Evolutionary conservation across 2,329 filamentous ascomycete genomes (phyloP).

Genomic region (Orbilia brochopaga): DNA sequence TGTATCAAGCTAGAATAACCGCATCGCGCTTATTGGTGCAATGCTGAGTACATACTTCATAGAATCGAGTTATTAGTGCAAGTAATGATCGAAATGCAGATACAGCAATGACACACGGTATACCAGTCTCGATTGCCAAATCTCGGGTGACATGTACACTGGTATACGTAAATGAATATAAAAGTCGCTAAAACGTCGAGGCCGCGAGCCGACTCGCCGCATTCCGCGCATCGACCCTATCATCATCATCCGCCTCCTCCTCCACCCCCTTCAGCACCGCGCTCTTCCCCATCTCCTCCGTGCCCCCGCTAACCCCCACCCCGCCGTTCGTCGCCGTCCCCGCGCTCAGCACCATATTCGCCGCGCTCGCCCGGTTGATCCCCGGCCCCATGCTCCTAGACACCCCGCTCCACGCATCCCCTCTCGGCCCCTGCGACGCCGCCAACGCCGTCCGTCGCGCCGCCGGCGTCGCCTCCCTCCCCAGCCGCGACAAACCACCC

Average conservation of each 20-base stretch:
- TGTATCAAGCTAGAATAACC: too few relatives aligned
- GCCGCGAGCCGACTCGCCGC: constrained; percentile 91
- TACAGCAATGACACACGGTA: too few relatives aligned
- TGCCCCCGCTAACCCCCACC: constrained; percentile 60
- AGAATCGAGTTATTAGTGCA: too few relatives aligned
- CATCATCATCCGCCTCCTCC: constrained; percentile 84
- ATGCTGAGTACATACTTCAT: too few relatives aligned
- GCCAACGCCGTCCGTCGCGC: constrained; percentile 76
- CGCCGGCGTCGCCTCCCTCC: constrained; percentile 82
- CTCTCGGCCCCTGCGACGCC: constrained; percentile 91
- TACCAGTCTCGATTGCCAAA: too few relatives aligned
- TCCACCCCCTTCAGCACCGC: constrained; percentile 63
- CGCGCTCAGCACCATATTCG: constrained; percentile 58
- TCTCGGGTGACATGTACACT: not conserved
- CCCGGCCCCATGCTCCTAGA: constrained; percentile 73
- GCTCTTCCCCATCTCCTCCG: constrained; percentile 56
- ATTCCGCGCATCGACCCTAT: constrained; percentile 92
- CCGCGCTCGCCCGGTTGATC: constrained; percentile 64
- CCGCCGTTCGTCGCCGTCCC: constrained; percentile 59
- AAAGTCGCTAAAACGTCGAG: constrained; percentile 82
- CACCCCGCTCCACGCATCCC: constrained; percentile 97
- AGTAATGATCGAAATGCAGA: too few relatives aligned
- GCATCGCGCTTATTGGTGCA: too few relatives aligned
- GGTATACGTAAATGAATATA: not conserved
- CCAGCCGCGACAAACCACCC: constrained; percentile 85